Evolutionary conservation across 495 filamentous ascomycete species (phyloP), one percentile per base, ranked within the genome.

Genomic region (Daldinia loculata): DNA sequence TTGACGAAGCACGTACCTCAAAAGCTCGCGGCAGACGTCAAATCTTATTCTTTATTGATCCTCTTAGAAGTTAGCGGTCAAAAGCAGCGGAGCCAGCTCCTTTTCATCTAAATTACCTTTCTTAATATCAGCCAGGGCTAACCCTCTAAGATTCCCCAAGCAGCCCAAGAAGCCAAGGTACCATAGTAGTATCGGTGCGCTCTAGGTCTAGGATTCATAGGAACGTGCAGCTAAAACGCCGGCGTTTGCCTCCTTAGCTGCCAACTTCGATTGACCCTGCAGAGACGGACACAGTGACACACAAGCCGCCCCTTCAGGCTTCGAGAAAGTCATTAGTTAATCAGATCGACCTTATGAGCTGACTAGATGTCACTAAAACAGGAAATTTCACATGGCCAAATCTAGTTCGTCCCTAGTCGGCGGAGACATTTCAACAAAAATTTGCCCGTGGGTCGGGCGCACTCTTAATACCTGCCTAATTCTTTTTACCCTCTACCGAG

Each of bases 241-340:
- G 61, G 64, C 64, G 48, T 51, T 30, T 59, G 34, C 38, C 38
- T 43, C 67, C 61, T 39, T 61, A 32, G 38, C 48, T 56, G 29
- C 27, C 41, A 24, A 29, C 56, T 30, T 30, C 24, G 36, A 41
- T 60, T 60, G 55, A 24, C 55, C 55, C 55, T 57, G 55, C 55
- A 53, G n/a, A 64, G 52, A 48, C 34, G 36, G 34, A 56, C 19
- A n/a, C n/a, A n/a, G n/a, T n/a, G n/a, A n/a, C 24, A 56, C 22
- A 61, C 26, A 36, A 64, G 60, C 65, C 65, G 56, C 61, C 61
- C 56, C 38, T n/a, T n/a, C n/a, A n/a, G n/a, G n/a, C 27, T 66
- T 72, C 24, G 15, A 72, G 65, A 65, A 72, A 29, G 24, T 39
- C 15, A 36, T 63, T 68, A 58, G 64, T 48, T 22, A 63, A 69